Evolutionary conservation across 2,329 filamentous ascomycete genomes (phyloP), one percentile per base, ranked within the genome.

Genomic region (Nectriaceae sp.): DNA sequence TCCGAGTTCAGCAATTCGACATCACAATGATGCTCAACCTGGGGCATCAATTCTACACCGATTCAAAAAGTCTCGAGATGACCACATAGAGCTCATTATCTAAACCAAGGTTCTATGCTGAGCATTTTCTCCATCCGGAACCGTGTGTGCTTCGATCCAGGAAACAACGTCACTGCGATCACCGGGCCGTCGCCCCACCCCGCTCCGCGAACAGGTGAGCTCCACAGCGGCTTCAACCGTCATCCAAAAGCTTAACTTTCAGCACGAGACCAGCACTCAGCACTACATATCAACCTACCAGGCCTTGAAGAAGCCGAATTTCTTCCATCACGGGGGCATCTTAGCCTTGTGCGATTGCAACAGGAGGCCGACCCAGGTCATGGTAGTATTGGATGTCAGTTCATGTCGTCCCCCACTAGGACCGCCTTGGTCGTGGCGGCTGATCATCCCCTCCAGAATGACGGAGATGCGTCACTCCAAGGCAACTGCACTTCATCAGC

Each of bases 41-140:
- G n/a, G n/a, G n/a, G n/a, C n/a, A n/a, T n/a, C n/a, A n/a, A n/a
- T n/a, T 29, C 24, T 29, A 6, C 24, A 29, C 24, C 6, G 13
- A 29, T 13, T 29, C 13, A 13, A 13, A 6, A 29, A 44, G 24
- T 20, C 37, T 29, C 21, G 21, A 29, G 31, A 26, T 8, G 20
- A 35, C 42, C 40, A 42, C 29, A 51, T 46, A 51, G 55, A 53
- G 45, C 54, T 29, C 24, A 13, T 29, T 29, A 13, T 6, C 6
- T 13, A 6, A 6, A 13, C 24, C 13, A 13, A 29, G 24, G 6
- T 29, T 24, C 52, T 45, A 44, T 29, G 24, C 24, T 29, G 24
- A 29, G 24, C 24, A 29, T 29, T 29, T 29, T 29, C 24, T 13
- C 24, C 13, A 13, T 29, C 13, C 24, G 13, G 24, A 29, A 6